A percentile compares a stretch with the other conserved stretches of the same genome.
These are phyloP conservation scores for Rhizoclosmatium sp. DNA, from an alignment of 192 early-diverging fungal species.

Conservation along the genomic window DNA sequence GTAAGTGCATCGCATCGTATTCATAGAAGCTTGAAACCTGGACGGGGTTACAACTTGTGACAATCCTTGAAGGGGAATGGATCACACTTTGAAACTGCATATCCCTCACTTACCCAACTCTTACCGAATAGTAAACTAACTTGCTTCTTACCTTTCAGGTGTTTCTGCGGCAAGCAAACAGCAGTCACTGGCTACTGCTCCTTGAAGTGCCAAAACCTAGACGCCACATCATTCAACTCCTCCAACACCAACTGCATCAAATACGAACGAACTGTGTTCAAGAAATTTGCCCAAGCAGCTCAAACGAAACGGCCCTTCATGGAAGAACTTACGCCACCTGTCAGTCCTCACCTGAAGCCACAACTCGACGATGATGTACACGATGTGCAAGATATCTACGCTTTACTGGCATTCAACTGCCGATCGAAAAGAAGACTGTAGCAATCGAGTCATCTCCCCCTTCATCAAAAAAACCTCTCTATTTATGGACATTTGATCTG, in stretches of 20 bases:
- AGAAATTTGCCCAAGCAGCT: not conserved
- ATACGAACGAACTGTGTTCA: not conserved
- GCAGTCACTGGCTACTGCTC: not conserved
- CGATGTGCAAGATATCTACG: not conserved
- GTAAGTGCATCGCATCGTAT: not conserved
- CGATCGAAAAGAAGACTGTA: not conserved
- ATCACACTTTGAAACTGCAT: not conserved
- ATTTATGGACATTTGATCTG: not conserved
- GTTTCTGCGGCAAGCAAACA: slow-evolving; percentile 8
- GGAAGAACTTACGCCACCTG: not conserved
- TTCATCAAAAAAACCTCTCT: not conserved
- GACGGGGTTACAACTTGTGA: not conserved
- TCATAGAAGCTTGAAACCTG: not conserved
- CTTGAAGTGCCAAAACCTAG: not conserved
- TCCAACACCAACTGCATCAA: not conserved
- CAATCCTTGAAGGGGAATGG: not conserved
- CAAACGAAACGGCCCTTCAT: not conserved
- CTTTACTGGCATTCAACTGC: not conserved
- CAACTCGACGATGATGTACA: not conserved
- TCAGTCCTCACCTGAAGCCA: not conserved
- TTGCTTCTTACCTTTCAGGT: not conserved
- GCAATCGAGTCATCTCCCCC: no score
- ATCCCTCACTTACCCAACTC: not conserved
- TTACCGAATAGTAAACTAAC: not conserved
- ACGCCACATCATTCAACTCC: not conserved